phyloP scores from a whole-genome alignment of 495 filamentous ascomycete species.

The Podospora bellae-mahoneyi region DNA sequence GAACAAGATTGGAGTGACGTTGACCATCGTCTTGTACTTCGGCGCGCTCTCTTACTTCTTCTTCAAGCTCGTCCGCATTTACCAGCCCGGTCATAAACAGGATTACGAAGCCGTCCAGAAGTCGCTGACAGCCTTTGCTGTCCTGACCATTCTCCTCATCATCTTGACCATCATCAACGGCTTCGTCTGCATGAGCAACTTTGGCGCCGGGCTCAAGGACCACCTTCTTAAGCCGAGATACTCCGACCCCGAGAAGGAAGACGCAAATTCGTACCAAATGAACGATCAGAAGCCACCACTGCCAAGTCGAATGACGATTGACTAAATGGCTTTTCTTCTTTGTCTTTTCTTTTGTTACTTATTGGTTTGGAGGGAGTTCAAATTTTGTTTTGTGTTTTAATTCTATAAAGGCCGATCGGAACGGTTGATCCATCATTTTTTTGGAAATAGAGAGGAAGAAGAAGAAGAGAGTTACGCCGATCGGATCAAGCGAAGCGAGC shows the following conservation, averaged over 20 bases:
- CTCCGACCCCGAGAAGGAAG: slow-evolving; percentile 65
- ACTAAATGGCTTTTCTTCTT: slow-evolving; percentile 45
- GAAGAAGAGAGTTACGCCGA: neutral
- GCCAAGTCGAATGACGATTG: slow-evolving; percentile 82
- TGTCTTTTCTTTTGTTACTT: neutral
- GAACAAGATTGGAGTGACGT: slow-evolving; percentile 69
- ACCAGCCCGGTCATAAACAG: slow-evolving; percentile 50
- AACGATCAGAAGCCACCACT: slow-evolving; percentile 58
- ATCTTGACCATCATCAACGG: slow-evolving; percentile 86
- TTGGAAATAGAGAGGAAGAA: neutral
- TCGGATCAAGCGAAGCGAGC: neutral
- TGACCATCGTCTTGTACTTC: slow-evolving; percentile 81
- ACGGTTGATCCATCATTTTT: neutral
- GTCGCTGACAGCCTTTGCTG: slow-evolving; percentile 86
- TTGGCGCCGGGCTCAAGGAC: slow-evolving; percentile 83
- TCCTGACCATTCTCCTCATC: slow-evolving; percentile 86
- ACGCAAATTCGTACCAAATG: slow-evolving; percentile 66
- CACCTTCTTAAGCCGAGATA: slow-evolving; percentile 68
- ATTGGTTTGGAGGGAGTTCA: neutral
- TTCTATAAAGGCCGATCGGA: neutral
- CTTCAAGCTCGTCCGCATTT: slow-evolving; percentile 98
- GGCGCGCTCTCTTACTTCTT: slow-evolving; percentile 92
- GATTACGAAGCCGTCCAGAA: slow-evolving; percentile 70
- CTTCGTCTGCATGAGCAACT: slow-evolving; percentile 82
- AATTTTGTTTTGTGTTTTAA: neutral